phyloP scores from a whole-genome alignment of 495 filamentous ascomycete genomes.

The Trichoderma erinaceum region DNA sequence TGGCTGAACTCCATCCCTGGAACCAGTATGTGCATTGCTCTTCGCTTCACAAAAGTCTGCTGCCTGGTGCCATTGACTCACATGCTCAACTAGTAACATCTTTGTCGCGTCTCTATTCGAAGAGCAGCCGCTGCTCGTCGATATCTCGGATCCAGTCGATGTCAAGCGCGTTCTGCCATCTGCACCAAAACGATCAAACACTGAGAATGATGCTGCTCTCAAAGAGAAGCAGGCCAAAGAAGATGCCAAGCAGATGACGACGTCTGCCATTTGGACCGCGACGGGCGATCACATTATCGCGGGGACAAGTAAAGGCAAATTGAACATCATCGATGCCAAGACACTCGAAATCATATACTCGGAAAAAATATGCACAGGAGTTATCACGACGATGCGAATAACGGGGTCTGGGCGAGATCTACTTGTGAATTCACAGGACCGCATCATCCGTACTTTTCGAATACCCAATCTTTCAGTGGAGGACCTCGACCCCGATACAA shows the following conservation, averaged over 20 bases:
- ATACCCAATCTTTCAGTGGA: conserved; percentile 45
- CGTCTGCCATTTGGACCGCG: conserved; percentile 78
- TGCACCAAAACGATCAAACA: conserved; percentile 63
- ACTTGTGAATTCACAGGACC: conserved; percentile 83
- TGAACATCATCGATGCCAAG: conserved; percentile 84
- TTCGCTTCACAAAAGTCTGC: neutral
- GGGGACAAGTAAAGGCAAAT: conserved; percentile 88
- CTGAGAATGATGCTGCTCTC: conserved; percentile 54
- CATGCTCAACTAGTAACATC: conserved; percentile 48
- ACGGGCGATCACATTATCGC: conserved; percentile 81
- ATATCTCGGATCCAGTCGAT: conserved; percentile 58
- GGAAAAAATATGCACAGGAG: conserved; percentile 74
- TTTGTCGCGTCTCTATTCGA: conserved; percentile 90
- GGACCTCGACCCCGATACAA: conserved; percentile 58
- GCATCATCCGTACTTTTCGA: conserved; percentile 84
- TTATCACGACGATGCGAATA: conserved; percentile 81
- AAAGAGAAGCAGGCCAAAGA: conserved; percentile 82
- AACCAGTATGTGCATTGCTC: conserved; percentile 60
- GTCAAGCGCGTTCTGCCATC: conserved; percentile 74
- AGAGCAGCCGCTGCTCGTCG: conserved; percentile 82
- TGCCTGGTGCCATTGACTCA: neutral
- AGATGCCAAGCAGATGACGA: conserved; percentile 90
- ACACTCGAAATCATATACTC: conserved; percentile 77
- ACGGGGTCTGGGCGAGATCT: conserved; percentile 76
- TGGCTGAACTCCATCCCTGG: conserved; percentile 86